Percentiles rank a stretch among this genome's conserved stretches.
Evolutionary conservation across 805 yeast species (phyloP).

Genomic region (Hemisphaericaspora nanyangensis): DNA sequence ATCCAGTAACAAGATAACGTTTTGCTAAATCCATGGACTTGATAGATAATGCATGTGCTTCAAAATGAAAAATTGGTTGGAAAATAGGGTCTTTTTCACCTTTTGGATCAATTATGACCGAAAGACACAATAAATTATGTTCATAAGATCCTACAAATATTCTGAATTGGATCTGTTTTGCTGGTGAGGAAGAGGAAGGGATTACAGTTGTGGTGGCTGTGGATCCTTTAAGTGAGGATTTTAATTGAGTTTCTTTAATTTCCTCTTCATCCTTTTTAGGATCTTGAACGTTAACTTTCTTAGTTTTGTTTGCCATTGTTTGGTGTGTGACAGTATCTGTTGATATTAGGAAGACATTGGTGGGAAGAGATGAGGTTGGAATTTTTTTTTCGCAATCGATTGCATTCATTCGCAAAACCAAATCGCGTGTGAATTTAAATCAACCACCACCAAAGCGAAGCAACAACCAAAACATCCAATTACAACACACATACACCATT

Average conservation of each 20-base stretch:
- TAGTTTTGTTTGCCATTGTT: too few species aligned
- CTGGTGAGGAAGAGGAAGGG: neutral
- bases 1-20: slow-evolving; percentile 86
- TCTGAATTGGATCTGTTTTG: slow-evolving; percentile 50
- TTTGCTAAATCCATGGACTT: slow-evolving; percentile 79
- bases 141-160: slow-evolving; percentile 94
- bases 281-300: too few species aligned
- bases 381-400: neutral
- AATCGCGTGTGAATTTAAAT: too few species aligned
- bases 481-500: neutral
- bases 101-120: slow-evolving; percentile 53
- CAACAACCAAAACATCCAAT: neutral
- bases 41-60: slow-evolving; percentile 88
- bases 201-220: neutral
- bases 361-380: neutral
- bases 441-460: neutral
- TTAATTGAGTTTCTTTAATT: neutral
- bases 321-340: too few species aligned
- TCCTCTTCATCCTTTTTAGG: neutral
- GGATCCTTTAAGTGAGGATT: slow-evolving; percentile 6
- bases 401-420: too few species aligned
- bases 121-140: slow-evolving; percentile 82
- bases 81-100: slow-evolving; percentile 55
- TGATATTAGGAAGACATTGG: too few species aligned
- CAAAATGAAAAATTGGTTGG: slow-evolving; percentile 92